phyloP scores from a whole-genome alignment of 2,329 filamentous ascomycete species.

The Elsinoe perseae region DNA sequence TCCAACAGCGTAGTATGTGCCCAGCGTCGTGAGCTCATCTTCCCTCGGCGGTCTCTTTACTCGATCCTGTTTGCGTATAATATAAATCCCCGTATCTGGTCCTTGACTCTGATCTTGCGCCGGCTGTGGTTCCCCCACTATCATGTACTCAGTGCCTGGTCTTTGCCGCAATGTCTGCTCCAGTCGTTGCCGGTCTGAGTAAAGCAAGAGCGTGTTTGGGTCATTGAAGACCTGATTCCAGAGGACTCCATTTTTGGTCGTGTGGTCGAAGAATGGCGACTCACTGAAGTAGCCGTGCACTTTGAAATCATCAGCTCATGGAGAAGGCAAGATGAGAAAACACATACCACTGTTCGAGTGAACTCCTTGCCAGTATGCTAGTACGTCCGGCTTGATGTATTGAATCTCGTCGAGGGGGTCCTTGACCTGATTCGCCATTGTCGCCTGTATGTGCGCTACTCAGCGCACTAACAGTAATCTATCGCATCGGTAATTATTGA shows the following conservation, averaged over 20 bases:
- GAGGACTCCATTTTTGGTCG: constrained; percentile 53
- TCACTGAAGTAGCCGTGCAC: constrained; percentile 55
- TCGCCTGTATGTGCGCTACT: not conserved
- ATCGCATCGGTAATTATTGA: not conserved
- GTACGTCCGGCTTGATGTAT: constrained; percentile 16
- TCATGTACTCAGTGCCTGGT: constrained; percentile 53
- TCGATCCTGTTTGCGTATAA: constrained; percentile 50
- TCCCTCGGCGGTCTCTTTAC: constrained; percentile 36
- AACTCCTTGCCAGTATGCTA: constrained; percentile 18
- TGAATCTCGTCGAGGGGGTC: constrained; percentile 19
- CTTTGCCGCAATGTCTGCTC: constrained; percentile 48
- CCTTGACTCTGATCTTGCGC: constrained; percentile 27
- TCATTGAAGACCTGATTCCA: constrained; percentile 46
- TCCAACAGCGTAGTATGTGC: constrained; percentile 54
- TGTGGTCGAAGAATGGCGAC: constrained; percentile 56
- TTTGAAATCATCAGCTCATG: not conserved
- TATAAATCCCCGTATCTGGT: constrained; percentile 45
- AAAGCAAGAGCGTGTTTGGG: constrained; percentile 41
- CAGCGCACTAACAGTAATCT: not conserved
- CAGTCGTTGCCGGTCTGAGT: constrained; percentile 50
- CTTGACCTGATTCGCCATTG: constrained; percentile 1
- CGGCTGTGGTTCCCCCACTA: constrained; percentile 50
- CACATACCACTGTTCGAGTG: constrained; percentile 17
- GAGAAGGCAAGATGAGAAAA: too few relatives aligned
- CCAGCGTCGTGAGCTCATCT: constrained; percentile 47